Base-by-base conservation (phyloP, 1,284 basidiomycete genomes). In the Trichosporon sp. region DNA sequence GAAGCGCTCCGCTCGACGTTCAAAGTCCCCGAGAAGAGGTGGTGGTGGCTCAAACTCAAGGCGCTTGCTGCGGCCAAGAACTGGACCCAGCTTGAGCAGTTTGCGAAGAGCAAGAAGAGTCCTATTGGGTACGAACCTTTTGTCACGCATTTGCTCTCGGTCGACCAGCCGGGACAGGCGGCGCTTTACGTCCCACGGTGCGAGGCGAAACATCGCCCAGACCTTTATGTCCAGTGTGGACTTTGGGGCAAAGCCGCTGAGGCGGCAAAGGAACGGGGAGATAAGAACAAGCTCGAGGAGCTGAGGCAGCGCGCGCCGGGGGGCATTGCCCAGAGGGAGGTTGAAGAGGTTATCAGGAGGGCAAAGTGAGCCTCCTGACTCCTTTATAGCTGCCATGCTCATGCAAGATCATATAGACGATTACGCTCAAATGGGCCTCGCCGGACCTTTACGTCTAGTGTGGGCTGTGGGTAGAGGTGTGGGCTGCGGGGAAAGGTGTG, bases 81-180 rank as follows among this genome's bases (percentile, higher is more conserved):
- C 77, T 96, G 93, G 80, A 89, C 92, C 33, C 87, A 84, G 1
- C 83, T 97, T 6, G 92, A 96, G 62, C 74, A 83, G 0, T 95
- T 96, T 75, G 86, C 92, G 0, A 89, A 88, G 71, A 88, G 87
- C 52, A 93, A 88, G 78, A 87, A 91, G 70, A 92, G 90, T 76
- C 95, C 96, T 1, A 96, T 98, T 66, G 95, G 96, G 3, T 98
- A 95, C 74, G 92, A 95, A 76, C 87, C 90, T 0, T 96, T 95
- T 76, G 94, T 96, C 19, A 78, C 69, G 9, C 78, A 78, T 56
- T 65, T 81, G 16, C 63, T 81, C 10, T 66, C 70, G 3, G 69
- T 78, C 16, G 70, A 65, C 8, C 75, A 91, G 72, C 72, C 82
- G 4, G 88, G 86, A 65, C 88, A 95, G 73, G 94, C 91, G 1